A percentile compares a stretch with the other conserved stretches of the same genome.
Conservation (phyloP, 352 stramenopile species). For the Pythium sukuiense region DNA sequence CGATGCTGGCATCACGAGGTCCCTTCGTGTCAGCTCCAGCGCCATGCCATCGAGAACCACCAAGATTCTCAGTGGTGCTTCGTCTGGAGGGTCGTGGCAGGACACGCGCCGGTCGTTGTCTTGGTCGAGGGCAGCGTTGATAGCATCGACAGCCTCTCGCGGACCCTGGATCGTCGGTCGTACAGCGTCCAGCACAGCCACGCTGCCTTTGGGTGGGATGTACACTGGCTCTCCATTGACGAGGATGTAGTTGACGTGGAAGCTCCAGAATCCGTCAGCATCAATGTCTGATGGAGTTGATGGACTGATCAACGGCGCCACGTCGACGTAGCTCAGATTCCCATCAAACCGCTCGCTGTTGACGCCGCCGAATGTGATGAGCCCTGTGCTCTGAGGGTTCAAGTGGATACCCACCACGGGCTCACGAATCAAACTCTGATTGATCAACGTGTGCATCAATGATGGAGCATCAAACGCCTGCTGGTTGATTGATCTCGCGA, state of each 20-base stretch:
- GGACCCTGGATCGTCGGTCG: constrained; percentile 14
- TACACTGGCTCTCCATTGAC: not conserved
- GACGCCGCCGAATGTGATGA: constrained; percentile 17
- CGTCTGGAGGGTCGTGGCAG: not conserved
- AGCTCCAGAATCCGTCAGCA: constrained; percentile 6
- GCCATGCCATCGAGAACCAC: constrained; percentile 9
- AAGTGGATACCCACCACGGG: constrained; percentile 20
- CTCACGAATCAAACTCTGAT: not conserved
- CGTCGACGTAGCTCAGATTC: constrained; percentile 14
- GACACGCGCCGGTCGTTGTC: constrained; percentile 3
- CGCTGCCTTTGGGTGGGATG: not conserved
- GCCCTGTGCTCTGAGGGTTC: constrained; percentile 13
- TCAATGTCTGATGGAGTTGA: not conserved
- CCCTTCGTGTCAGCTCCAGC: constrained; percentile 3
- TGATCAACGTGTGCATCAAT: constrained; percentile 5
- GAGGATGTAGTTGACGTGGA: not conserved
- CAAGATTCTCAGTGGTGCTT: not conserved
- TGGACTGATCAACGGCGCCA: constrained; percentile 1
- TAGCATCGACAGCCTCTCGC: constrained; percentile 8
- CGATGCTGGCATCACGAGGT: constrained; percentile 9
- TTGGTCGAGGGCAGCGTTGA: constrained; percentile 20
- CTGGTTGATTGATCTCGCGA: not conserved
- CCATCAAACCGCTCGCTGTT: constrained; percentile 10
- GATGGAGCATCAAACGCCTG: constrained; percentile 12
- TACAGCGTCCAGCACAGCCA: constrained; percentile 14